Evolutionary conservation across 2,329 filamentous ascomycete genomes (phyloP).

Genomic region (Verticillium nubilum): DNA sequence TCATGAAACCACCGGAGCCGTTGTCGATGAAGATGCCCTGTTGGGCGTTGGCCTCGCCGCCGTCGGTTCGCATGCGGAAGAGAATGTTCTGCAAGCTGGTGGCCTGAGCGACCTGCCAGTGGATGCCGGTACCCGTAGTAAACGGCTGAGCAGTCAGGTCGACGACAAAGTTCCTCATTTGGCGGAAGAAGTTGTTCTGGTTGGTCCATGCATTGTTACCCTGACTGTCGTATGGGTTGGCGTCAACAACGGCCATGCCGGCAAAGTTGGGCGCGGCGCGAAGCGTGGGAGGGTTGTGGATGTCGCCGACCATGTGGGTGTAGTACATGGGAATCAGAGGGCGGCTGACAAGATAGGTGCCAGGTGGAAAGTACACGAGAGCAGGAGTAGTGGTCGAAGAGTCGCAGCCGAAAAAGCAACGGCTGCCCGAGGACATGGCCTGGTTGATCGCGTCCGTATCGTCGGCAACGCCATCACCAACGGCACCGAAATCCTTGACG

Average conservation of each 20-base stretch:
- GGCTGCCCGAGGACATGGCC: conserved; percentile 70
- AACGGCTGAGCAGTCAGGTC: conserved; percentile 64
- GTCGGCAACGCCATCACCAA: conserved; percentile 64
- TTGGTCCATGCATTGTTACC: conserved; percentile 75
- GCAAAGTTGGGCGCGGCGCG: conserved; percentile 67
- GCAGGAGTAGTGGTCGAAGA: conserved; percentile 80
- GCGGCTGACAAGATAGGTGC: conserved; percentile 75
- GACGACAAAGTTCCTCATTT: conserved; percentile 76
- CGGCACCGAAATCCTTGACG: conserved; percentile 70
- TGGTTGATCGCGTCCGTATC: conserved; percentile 86
- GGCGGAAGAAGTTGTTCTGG: conserved; percentile 76
- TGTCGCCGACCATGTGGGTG: conserved; percentile 86
- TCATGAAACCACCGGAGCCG: conserved; percentile 78
- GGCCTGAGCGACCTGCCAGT: conserved; percentile 83
- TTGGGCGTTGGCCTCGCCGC: conserved; percentile 59
- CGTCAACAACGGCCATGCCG: conserved; percentile 85
- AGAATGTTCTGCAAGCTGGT: conserved; percentile 76
- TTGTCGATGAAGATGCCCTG: conserved; percentile 82
- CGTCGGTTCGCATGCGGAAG: conserved; percentile 71
- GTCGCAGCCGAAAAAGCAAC: conserved; percentile 77
- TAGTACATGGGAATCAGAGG: conserved; percentile 87
- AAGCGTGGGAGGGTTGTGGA: conserved; percentile 63
- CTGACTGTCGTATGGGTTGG: conserved; percentile 70
- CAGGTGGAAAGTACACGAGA: conserved; percentile 85
- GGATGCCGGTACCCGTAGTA: conserved; percentile 62